Evolutionary conservation across 73 alveolate genomes (phyloP).

Genomic region (Tetrahymena malaccensis): DNA sequence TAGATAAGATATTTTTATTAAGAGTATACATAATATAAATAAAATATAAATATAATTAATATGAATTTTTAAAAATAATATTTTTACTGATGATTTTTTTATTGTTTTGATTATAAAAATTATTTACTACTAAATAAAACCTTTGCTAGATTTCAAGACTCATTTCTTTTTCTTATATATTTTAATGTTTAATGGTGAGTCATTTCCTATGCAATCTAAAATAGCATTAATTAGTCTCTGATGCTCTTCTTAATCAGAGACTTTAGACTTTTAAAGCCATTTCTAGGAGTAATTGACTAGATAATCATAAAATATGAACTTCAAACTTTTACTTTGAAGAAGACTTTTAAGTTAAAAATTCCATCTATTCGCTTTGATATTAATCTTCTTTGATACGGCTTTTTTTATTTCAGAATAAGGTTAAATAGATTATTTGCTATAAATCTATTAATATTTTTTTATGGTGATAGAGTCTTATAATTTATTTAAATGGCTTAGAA

Average conservation of each 20-base stretch:
- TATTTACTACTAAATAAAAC: no score
- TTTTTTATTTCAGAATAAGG: not conserved
- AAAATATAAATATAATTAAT: no score
- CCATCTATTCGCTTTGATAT: not conserved
- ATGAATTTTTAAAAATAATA: no score
- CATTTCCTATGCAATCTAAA: not conserved
- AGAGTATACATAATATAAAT: no score
- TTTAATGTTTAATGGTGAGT: not conserved
- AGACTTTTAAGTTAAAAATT: not conserved
- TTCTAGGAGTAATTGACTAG: not conserved
- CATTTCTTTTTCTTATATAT: not conserved
- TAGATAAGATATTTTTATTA: no score
- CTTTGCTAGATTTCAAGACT: not conserved
- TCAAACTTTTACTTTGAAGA: not conserved
- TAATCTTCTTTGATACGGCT: not conserved
- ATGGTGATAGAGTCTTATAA: not conserved
- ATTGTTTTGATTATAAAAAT: no score
- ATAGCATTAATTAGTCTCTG: not conserved
- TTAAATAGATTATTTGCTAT: not conserved
- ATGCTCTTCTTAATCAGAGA: not conserved
- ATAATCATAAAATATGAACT: not conserved
- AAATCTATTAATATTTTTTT: not conserved
- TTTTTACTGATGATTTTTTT: no score
- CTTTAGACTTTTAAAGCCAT: not conserved
- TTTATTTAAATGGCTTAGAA: not conserved